These are phyloP conservation scores for Stylonectria norvegica DNA, from an alignment of 2,329 filamentous ascomycete species.

Conservation along the genomic window DNA sequence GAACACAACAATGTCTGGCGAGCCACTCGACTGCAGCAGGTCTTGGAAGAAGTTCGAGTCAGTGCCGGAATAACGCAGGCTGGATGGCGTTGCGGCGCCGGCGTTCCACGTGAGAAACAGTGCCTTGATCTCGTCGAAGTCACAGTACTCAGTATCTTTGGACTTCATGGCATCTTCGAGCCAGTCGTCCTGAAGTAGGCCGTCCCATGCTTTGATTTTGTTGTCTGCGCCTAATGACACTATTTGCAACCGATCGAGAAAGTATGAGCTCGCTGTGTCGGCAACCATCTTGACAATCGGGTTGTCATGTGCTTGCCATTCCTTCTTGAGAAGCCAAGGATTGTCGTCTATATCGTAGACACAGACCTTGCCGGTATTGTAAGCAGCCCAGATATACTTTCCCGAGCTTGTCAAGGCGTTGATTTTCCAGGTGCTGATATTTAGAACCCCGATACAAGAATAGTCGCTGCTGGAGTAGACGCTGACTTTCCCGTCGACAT, in stretches of 20 bases:
- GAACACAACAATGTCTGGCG: slow-evolving; percentile 89
- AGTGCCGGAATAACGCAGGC: slow-evolving; percentile 64
- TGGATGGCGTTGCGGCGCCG: slow-evolving; percentile 87
- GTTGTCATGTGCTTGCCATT: slow-evolving; percentile 88
- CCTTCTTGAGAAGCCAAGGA: slow-evolving; percentile 91
- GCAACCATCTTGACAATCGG: slow-evolving; percentile 74
- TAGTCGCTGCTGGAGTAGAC: slow-evolving; percentile 82
- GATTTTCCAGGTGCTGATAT: slow-evolving; percentile 91
- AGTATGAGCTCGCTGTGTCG: slow-evolving; percentile 81
- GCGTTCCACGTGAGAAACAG: slow-evolving; percentile 95
- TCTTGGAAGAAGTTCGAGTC: slow-evolving; percentile 79
- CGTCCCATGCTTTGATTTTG: slow-evolving; percentile 83
- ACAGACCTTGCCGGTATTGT: slow-evolving; percentile 89
- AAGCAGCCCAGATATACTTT: slow-evolving; percentile 84
- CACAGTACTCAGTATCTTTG: slow-evolving; percentile 77
- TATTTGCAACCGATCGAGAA: slow-evolving; percentile 78
- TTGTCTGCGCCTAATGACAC: slow-evolving; percentile 86
- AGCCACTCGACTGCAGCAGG: slow-evolving; percentile 69
- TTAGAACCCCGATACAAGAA: slow-evolving; percentile 74
- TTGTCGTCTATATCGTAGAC: slow-evolving; percentile 80
- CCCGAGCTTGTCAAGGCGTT: slow-evolving; percentile 80
- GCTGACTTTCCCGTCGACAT: slow-evolving; percentile 89
- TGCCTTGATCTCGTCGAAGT: slow-evolving; percentile 76
- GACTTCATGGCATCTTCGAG: slow-evolving; percentile 86
- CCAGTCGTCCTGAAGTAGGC: slow-evolving; percentile 89